Base-by-base conservation (phyloP, 768 basidiomycete species). In the Suillus fuscotomentosus region DNA sequence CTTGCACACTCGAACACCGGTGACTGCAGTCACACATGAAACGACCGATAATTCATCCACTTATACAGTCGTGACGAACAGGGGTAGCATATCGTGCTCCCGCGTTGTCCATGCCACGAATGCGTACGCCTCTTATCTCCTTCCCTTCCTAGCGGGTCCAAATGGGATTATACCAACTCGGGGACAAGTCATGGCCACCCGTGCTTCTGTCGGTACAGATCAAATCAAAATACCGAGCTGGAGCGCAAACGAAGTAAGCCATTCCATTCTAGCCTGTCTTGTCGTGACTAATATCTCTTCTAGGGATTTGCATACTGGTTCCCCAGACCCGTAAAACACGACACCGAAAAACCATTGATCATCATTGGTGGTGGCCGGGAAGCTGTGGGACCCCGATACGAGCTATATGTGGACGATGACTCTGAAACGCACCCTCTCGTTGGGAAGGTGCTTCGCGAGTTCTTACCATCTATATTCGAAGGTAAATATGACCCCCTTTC, bases 21-120 rank as follows among this genome's bases (percentile, higher is more conserved):
- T 88, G 36, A 85, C 78, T 5, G 76, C 79, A 48, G 79, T 88
- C 45, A 42, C 14, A 13, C 34, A 31, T 39, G 47, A 38, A 27
- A 42, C 17, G 9, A 11, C 27, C 41, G 24, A 51, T 3, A 64
- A 42, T 13, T 22, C 47, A 5, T 51, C 63, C 6, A 14, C 64
- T 11, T 80, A 78, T 14, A 70, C 70, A 0, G 73, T 91, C 14
- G 67, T 72, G 5, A 95, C 94, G 0, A 83, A 87, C 0, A 84
- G 92, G n/a, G 94, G 95, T 1, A 67, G 70, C 1, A 73, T 94
- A 24, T 48, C 72, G 5, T 88, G 90, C 66, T 75, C 80, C 22
- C 86, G 88, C 65, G 84, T 97, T 51, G 78, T 97, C 5, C 93
- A 95, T 71, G 93, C 92, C 0, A 95, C 93, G 11, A 97, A 97